phyloP scores from a whole-genome alignment of 352 stramenopile species.

The Globisporangium spinosum region DNA sequence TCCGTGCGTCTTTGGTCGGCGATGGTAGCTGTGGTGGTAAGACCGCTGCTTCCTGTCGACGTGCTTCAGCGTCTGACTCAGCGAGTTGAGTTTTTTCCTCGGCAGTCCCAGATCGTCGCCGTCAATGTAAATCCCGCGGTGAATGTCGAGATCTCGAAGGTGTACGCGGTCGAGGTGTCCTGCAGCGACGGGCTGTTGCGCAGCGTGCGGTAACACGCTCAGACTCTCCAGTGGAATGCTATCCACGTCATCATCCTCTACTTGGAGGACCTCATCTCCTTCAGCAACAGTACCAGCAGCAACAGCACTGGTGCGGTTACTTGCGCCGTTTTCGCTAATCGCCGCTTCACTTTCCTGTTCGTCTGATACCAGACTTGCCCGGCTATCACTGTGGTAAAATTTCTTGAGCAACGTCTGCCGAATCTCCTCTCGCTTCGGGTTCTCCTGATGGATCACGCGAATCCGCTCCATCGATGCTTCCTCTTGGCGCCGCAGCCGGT shows the following conservation, averaged over 20 bases:
- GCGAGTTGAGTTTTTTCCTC: conserved; percentile 38
- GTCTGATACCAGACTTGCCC: conserved; percentile 10
- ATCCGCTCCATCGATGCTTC: conserved; percentile 66
- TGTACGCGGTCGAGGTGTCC: conserved; percentile 26
- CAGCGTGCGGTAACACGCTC: conserved; percentile 2
- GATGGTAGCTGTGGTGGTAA: conserved; percentile 28
- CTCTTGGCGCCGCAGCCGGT: conserved; percentile 62
- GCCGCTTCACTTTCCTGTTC: conserved; percentile 18
- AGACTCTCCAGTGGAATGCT: conserved; percentile 4
- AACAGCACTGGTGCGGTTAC: background rate
- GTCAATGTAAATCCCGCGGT: conserved; percentile 38
- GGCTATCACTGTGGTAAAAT: conserved; percentile 41
- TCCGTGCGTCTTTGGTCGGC: conserved; percentile 19
- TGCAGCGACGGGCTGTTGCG: conserved; percentile 20
- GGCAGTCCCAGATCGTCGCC: conserved; percentile 26
- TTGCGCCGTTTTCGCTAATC: conserved; percentile 1
- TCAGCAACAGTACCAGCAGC: background rate
- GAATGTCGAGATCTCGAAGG: conserved; percentile 28
- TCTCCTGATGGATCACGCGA: conserved; percentile 49
- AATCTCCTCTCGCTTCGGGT: conserved; percentile 43
- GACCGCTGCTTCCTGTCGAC: conserved; percentile 41
- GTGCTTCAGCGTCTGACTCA: conserved; percentile 38
- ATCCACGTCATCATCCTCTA: conserved; percentile 6
- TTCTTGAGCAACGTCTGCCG: conserved; percentile 39
- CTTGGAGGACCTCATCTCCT: background rate